phyloP scores from a whole-genome alignment of 768 basidiomycete species.

The Trametes sanguinea region DNA sequence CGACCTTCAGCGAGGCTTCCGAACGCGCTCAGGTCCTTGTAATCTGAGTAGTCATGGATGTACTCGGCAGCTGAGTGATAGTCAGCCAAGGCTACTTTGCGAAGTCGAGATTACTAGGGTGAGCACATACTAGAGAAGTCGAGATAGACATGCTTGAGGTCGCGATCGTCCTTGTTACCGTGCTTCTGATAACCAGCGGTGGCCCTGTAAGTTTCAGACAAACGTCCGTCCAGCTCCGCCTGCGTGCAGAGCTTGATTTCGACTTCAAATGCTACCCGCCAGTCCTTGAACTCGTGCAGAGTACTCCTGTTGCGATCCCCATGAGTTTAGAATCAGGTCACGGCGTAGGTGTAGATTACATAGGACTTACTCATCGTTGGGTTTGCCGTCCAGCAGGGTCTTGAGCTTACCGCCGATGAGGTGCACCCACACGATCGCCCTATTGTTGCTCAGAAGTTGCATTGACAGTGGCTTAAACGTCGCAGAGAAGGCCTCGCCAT shows the following conservation, averaged over 20 bases:
- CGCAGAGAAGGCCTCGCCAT: slow-evolving; percentile 26
- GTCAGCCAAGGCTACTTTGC: neutral
- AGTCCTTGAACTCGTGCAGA: slow-evolving; percentile 27
- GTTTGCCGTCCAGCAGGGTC: slow-evolving; percentile 21
- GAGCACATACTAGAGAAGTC: slow-evolving; percentile 28
- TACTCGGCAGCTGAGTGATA: slow-evolving; percentile 27
- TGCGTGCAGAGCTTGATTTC: slow-evolving; percentile 27
- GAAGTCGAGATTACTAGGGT: neutral
- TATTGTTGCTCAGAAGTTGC: slow-evolving; percentile 27
- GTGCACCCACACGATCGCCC: slow-evolving; percentile 30
- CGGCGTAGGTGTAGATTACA: too few species aligned
- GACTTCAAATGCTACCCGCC: slow-evolving; percentile 35
- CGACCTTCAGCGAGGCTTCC: slow-evolving; percentile 16
- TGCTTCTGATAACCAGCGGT: slow-evolving; percentile 21
- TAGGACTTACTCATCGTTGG: slow-evolving; percentile 18
- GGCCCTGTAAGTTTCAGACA: slow-evolving; percentile 17
- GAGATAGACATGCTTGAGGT: slow-evolving; percentile 27
- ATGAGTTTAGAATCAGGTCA: too few species aligned
- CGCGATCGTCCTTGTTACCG: slow-evolving; percentile 13
- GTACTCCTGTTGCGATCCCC: slow-evolving; percentile 10
- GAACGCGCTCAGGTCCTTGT: slow-evolving; percentile 25
- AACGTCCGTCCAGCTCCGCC: slow-evolving; percentile 18
- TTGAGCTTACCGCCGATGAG: slow-evolving; percentile 27
- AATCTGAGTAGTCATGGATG: slow-evolving; percentile 30
- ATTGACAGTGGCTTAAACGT: slow-evolving; percentile 28